These are phyloP conservation scores for Cunninghamia lanceolata DNA, from an alignment of 75 land plant genomes.

Conservation along the genomic window DNA sequence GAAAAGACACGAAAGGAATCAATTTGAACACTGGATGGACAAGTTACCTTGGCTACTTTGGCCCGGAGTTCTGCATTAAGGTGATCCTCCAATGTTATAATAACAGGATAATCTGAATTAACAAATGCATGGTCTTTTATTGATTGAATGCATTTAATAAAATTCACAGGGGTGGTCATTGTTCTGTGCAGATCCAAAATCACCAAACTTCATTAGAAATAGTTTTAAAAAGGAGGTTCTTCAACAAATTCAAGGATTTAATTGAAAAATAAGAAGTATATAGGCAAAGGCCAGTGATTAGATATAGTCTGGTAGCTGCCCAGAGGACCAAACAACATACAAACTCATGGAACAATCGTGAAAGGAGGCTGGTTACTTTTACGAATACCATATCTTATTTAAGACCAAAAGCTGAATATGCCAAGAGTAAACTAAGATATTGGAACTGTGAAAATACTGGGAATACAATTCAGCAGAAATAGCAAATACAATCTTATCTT, in stretches of 20 bases:
- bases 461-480: neutral
- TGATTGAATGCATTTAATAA: constrained; percentile 54
- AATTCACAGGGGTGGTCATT: constrained; percentile 65
- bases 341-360: neutral
- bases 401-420: neutral
- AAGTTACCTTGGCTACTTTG: constrained; percentile 62
- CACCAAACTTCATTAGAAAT: constrained; percentile 4
- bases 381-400: neutral
- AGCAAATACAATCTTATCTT: neutral
- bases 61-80: constrained; percentile 54
- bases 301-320: neutral
- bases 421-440: neutral
- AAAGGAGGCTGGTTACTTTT: neutral
- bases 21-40: neutral
- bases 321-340: neutral
- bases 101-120: constrained; percentile 70
- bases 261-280: neutral
- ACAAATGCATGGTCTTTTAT: constrained; percentile 72
- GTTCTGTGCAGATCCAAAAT: constrained; percentile 38
- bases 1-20: neutral
- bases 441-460: neutral
- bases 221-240: neutral
- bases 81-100: constrained; percentile 82
- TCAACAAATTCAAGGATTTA: neutral
- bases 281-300: neutral